phyloP scores from a whole-genome alignment of 257 asterid species.

The Fraxinus cuspidata region DNA sequence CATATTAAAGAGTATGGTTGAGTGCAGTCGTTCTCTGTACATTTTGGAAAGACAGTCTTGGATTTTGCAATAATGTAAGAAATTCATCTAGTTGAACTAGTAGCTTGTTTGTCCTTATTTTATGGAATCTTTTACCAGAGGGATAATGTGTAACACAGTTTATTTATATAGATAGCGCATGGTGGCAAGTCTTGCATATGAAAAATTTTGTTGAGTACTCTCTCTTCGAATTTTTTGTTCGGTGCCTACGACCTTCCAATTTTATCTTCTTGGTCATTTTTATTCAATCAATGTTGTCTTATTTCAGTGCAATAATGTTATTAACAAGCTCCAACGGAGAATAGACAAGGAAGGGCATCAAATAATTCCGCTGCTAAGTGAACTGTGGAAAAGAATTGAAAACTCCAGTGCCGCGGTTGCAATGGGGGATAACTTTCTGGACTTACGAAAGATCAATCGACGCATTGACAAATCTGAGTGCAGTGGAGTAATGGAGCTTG shows the following conservation, averaged over 20 bases:
- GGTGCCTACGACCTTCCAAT: neutral
- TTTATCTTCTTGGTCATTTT: slow-evolving; percentile 3
- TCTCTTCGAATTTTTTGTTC: neutral
- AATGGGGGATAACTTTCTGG: slow-evolving; percentile 58
- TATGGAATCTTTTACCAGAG: neutral
- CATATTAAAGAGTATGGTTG: no score
- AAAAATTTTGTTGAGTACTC: neutral
- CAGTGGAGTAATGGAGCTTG: slow-evolving; percentile 71
- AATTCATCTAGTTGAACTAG: neutral
- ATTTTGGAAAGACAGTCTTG: neutral
- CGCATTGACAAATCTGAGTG: slow-evolving; percentile 73
- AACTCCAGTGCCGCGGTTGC: slow-evolving; percentile 51
- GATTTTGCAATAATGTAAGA: neutral
- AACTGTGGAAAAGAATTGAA: slow-evolving; percentile 86
- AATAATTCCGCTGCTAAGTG: slow-evolving; percentile 82
- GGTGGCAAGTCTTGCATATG: neutral
- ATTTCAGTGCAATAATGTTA: slow-evolving; percentile 87
- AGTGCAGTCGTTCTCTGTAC: neutral
- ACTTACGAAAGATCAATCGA: slow-evolving; percentile 62
- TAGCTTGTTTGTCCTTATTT: neutral
- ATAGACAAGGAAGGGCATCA: slow-evolving; percentile 82
- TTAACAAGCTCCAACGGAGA: slow-evolving; percentile 83
- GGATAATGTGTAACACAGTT: neutral
- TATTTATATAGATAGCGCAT: neutral
- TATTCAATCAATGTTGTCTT: slow-evolving; percentile 13